A percentile compares a stretch with the other conserved stretches of the same genome.
Conservation (phyloP, 108 stramenopile species). For the Aurantiochytrium sp. region DNA sequence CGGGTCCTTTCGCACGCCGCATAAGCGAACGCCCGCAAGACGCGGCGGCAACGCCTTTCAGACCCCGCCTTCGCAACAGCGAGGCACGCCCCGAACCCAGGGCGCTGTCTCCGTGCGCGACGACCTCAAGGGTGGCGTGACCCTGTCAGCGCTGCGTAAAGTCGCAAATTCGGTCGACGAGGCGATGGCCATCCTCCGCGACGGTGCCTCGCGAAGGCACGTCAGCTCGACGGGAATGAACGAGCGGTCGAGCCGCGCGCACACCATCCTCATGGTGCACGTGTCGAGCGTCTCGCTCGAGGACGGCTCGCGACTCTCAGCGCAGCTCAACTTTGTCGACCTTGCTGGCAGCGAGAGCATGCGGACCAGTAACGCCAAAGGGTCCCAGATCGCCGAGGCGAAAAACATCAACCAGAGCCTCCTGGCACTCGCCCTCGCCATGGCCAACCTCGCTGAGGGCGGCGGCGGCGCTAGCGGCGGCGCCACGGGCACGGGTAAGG, state of each 20-base stretch:
- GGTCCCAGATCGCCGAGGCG: not conserved
- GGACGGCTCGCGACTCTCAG: not conserved
- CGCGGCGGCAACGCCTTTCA: not conserved
- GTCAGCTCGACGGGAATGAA: constrained; percentile 9
- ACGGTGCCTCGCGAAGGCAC: not conserved
- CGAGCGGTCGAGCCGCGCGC: not conserved
- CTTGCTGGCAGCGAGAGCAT: constrained; percentile 20
- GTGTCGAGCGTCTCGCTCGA: not conserved
- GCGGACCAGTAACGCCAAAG: constrained; percentile 2
- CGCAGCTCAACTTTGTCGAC: constrained; percentile 22
- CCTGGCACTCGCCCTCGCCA: not conserved
- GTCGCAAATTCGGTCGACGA: not conserved
- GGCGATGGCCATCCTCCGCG: not conserved
- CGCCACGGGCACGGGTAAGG: too few species aligned
- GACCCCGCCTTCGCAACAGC: not conserved
- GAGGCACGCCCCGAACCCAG: not conserved
- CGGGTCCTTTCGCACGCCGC: not conserved
- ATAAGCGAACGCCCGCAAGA: not conserved
- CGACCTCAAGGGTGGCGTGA: not conserved
- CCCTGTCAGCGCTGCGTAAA: not conserved
- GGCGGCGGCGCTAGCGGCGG: not conserved
- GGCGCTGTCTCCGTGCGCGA: not conserved
- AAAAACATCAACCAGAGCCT: constrained; percentile 11
- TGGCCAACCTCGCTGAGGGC: not conserved
- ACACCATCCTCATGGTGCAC: constrained; percentile 12